A percentile compares a stretch with the other conserved stretches of the same genome.
Conservation (phyloP, 768 basidiomycete species). For the Mycena venus region DNA sequence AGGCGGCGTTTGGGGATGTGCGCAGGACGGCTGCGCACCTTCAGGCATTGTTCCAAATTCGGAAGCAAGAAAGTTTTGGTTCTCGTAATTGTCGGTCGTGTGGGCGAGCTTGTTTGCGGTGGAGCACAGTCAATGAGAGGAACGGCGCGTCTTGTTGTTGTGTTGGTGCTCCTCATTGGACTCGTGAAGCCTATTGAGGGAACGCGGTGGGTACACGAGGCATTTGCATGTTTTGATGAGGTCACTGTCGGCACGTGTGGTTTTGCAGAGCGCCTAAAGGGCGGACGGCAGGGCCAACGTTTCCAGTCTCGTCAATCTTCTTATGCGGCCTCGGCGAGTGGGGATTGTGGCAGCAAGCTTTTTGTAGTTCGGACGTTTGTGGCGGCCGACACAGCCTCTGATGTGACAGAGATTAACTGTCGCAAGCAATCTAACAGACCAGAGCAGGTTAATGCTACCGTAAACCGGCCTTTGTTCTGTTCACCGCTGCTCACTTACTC, state of each 20-base stretch:
- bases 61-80: background rate
- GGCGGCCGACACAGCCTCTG: conserved; percentile 4
- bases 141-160: too few relatives aligned
- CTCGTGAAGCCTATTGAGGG: conserved; percentile 29
- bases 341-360: background rate
- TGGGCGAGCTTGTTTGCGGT: conserved; percentile 11
- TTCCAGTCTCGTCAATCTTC: background rate
- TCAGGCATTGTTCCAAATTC: conserved; percentile 28
- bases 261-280: conserved; percentile 13
- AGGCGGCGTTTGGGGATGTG: background rate
- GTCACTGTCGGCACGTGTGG: conserved; percentile 26
- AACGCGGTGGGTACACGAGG: conserved; percentile 31
- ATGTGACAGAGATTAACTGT: background rate
- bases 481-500: too few relatives aligned
- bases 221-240: conserved; percentile 32
- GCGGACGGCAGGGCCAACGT: background rate
- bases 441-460: background rate
- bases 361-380: background rate
- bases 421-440: background rate
- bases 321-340: too few relatives aligned
- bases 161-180: conserved; percentile 20
- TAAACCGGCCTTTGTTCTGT: background rate
- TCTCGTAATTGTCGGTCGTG: conserved; percentile 22
- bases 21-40: background rate
- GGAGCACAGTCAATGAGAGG: background rate